Evolutionary conservation across 2,329 filamentous ascomycete genomes (phyloP).

Genomic region (Nothomitra cinnamomea): DNA sequence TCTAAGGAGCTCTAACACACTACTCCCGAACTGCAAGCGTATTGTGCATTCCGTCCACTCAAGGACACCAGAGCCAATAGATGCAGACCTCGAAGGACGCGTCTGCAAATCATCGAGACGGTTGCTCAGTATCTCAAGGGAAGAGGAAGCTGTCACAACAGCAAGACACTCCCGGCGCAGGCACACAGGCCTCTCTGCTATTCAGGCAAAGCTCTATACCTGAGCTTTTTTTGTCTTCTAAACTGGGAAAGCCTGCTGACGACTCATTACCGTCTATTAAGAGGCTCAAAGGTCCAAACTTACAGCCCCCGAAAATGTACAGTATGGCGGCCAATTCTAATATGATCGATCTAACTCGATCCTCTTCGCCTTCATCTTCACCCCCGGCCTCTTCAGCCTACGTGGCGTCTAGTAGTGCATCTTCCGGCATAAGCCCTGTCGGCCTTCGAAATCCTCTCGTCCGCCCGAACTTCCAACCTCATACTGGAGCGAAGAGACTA

Average conservation of each 20-base stretch:
- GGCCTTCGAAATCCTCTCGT: slow-evolving; percentile 15
- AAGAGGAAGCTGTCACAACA: slow-evolving; percentile 5
- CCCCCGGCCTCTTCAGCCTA: slow-evolving; percentile 12
- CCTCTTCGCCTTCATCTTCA: slow-evolving; percentile 15
- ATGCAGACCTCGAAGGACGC: slow-evolving; percentile 5
- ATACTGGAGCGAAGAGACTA: slow-evolving; percentile 65
- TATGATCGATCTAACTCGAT: slow-evolving; percentile 30
- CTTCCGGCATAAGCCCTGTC: slow-evolving; percentile 17
- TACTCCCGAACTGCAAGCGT: neutral
- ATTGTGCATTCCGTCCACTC: neutral
- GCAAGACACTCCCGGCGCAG: neutral
- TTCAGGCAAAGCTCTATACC: slow-evolving; percentile 6
- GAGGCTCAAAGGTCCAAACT: neutral
- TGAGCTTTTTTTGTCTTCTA: slow-evolving; percentile 6
- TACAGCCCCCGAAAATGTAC: neutral
- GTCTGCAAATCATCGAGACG: slow-evolving; percentile 5
- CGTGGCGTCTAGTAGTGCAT: neutral
- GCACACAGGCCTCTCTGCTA: neutral
- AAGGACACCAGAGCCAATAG: slow-evolving; percentile 1
- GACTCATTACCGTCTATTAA: neutral
- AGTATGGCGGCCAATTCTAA: neutral
- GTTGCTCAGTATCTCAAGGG: neutral
- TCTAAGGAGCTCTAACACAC: neutral
- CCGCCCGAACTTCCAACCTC: slow-evolving; percentile 45
- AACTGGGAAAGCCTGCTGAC: neutral